phyloP scores from a whole-genome alignment of 306 rosid species.

The Cyclanthera cordifolia region DNA sequence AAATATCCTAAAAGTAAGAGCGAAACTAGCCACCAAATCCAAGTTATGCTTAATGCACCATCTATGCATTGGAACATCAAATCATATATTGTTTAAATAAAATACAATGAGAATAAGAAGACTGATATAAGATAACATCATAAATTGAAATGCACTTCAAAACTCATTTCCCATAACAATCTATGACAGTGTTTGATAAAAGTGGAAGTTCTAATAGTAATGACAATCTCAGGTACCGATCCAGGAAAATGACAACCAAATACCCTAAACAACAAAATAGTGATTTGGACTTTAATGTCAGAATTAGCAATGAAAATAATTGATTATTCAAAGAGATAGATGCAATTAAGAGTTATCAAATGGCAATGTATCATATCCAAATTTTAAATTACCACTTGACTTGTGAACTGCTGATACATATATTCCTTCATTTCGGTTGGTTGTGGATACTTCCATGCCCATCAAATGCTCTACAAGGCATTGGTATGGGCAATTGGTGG shows the following conservation, averaged over 20 bases:
- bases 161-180: not conserved
- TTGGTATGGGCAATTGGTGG: constrained; percentile 39
- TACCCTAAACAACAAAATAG: not conserved
- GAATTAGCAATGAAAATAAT: not conserved
- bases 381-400: constrained; percentile 60
- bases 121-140: not conserved
- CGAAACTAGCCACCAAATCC: not conserved
- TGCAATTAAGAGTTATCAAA: constrained; percentile 3
- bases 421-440: constrained; percentile 35
- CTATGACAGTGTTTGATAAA: not conserved
- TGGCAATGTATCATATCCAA: not conserved
- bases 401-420: constrained; percentile 55
- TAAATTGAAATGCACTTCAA: not conserved
- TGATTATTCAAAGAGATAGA: not conserved
- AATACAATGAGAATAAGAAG: not conserved
- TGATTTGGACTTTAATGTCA: not conserved
- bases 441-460: constrained; percentile 64
- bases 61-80: not conserved
- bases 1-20: not conserved
- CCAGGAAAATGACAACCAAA: not conserved
- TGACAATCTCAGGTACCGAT: not conserved
- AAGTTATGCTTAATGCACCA: not conserved
- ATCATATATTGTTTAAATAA: not conserved
- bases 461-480: constrained; percentile 51
- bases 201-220: not conserved